A percentile compares a stretch with the other conserved stretches of the same genome.
These are phyloP conservation scores for Beauveria pseudobassiana DNA, from an alignment of 2,329 filamentous ascomycete genomes.

Conservation along the genomic window DNA sequence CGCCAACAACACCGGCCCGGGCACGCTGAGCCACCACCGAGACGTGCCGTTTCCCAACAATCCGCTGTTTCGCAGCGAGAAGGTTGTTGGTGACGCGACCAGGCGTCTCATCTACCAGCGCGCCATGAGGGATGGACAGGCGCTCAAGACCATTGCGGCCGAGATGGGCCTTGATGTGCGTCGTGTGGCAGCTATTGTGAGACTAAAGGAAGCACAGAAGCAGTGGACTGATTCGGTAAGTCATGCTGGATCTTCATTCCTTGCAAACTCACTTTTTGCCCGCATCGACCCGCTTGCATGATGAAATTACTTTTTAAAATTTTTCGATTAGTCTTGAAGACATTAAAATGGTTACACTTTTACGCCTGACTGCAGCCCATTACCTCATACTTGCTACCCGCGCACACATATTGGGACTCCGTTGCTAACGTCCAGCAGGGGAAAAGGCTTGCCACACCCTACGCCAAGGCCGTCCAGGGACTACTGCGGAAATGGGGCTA, in stretches of 20 bases:
- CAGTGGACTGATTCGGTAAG: conserved; percentile 70
- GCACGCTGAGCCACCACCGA: conserved; percentile 30
- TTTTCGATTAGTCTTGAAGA: conserved; percentile 99
- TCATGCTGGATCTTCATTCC: conserved; percentile 10
- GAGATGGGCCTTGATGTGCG: conserved; percentile 73
- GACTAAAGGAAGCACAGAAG: conserved; percentile 81
- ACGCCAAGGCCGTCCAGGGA: conserved; percentile 63
- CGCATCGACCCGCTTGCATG: conserved; percentile 27
- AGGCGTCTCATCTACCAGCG: conserved; percentile 66
- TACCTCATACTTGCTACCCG: conserved; percentile 1
- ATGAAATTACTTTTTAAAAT: conserved; percentile 57
- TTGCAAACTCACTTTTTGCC: conserved; percentile 11
- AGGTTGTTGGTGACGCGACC: conserved; percentile 65
- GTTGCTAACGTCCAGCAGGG: conserved; percentile 45
- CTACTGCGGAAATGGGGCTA: conserved; percentile 72
- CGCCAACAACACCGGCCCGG: conserved; percentile 21
- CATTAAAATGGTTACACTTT: conserved; percentile 75
- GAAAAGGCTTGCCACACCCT: conserved; percentile 68
- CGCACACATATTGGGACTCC: conserved; percentile 5
- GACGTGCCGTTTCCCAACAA: conserved; percentile 69
- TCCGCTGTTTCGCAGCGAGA: conserved; percentile 58
- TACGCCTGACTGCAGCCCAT: conserved; percentile 18
- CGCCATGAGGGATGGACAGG: conserved; percentile 57
- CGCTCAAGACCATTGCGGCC: conserved; percentile 69
- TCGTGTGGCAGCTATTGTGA: conserved; percentile 75